These are phyloP conservation scores for Juglanconis oblonga DNA, from an alignment of 2,329 filamentous ascomycete species.

Conservation along the genomic window DNA sequence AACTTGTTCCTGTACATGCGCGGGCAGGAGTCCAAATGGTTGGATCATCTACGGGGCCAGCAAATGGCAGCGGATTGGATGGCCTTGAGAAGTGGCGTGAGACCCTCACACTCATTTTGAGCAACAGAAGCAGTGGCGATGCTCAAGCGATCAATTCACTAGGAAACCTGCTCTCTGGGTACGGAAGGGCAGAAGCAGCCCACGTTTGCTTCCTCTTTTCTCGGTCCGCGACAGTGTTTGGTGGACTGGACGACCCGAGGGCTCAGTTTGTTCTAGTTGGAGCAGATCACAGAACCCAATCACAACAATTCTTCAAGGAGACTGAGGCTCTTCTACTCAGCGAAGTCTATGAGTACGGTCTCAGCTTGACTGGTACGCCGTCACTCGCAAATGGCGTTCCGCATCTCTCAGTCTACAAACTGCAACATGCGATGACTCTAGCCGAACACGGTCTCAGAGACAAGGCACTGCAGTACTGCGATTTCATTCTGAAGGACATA, in stretches of 20 bases:
- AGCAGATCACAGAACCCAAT: conserved; percentile 71
- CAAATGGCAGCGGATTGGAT: conserved; percentile 67
- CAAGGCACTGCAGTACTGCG: conserved; percentile 89
- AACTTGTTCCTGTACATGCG: conserved; percentile 89
- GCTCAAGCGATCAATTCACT: conserved; percentile 73
- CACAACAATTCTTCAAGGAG: conserved; percentile 72
- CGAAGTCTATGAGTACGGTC: conserved; percentile 90
- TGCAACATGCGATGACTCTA: conserved; percentile 79
- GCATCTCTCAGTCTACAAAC: conserved; percentile 86
- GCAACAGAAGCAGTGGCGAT: conserved; percentile 83
- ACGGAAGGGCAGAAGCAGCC: conserved; percentile 85
- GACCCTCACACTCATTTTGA: conserved; percentile 79
- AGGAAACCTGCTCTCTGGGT: conserved; percentile 77
- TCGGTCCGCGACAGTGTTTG: conserved; percentile 66
- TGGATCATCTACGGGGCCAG: conserved; percentile 58
- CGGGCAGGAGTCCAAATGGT: conserved; percentile 90
- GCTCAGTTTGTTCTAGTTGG: conserved; percentile 81
- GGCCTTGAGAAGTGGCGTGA: conserved; percentile 94
- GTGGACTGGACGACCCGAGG: conserved; percentile 77
- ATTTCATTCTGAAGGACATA: conserved; percentile 73
- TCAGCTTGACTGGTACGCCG: conserved; percentile 64
- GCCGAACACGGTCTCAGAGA: conserved; percentile 79
- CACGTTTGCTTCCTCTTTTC: conserved; percentile 94
- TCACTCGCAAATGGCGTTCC: conserved; percentile 60
- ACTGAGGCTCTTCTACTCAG: conserved; percentile 88